phyloP scores from a whole-genome alignment of 768 basidiomycete species.

The Tephrocybe sp. region DNA sequence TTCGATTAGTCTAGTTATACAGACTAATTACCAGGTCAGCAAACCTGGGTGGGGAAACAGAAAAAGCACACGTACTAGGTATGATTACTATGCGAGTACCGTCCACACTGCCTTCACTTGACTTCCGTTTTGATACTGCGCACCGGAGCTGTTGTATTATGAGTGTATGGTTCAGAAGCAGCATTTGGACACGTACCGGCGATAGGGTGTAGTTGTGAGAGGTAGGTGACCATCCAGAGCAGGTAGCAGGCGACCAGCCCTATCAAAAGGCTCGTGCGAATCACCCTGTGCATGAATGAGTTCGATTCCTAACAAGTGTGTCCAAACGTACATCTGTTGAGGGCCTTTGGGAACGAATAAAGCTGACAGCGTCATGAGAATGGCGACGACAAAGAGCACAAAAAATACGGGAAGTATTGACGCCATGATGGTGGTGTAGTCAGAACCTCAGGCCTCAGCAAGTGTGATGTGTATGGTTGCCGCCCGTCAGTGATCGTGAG shows the following conservation, averaged over 20 bases:
- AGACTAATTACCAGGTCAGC: conserved; percentile 20
- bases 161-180: neutral
- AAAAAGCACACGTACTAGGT: conserved; percentile 27
- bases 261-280: conserved; percentile 80
- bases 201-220: conserved; percentile 91
- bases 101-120: conserved; percentile 1
- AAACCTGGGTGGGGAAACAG: neutral
- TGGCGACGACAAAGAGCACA: conserved; percentile 63
- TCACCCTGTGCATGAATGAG: conserved; percentile 52
- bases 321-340: conserved; percentile 80
- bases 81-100: conserved; percentile 24
- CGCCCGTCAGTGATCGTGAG: conserved; percentile 6
- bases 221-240: conserved; percentile 97
- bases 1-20: conserved; percentile 27
- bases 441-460: neutral
- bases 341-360: conserved; percentile 82
- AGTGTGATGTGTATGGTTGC: too few species aligned
- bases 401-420: conserved; percentile 70
- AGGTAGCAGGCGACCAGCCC: conserved; percentile 85
- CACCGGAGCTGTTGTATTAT: conserved; percentile 13
- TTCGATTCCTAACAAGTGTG: neutral
- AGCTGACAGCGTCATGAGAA: conserved; percentile 63
- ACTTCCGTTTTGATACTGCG: conserved; percentile 12
- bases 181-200: conserved; percentile 50
- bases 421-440: conserved; percentile 47